Percentiles rank a stretch among this genome's conserved stretches.
Conservation (phyloP, 2,329 filamentous ascomycete genomes). For the Camillea tinctor region DNA sequence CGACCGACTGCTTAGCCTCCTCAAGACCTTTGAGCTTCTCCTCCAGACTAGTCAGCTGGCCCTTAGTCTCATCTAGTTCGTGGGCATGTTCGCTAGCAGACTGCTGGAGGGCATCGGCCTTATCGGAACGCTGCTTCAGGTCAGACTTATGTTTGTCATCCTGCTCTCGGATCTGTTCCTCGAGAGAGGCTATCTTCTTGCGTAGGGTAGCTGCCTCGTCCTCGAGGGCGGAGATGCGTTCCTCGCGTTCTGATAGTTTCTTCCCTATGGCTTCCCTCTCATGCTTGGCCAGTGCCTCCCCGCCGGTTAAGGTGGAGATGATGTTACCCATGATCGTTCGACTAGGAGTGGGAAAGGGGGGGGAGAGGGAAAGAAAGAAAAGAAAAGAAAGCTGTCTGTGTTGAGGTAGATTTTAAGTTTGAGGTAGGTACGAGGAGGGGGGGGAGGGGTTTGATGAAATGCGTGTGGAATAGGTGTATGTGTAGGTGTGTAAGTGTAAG, state of each 20-base stretch:
- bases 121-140: conserved; percentile 29
- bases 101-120: conserved; percentile 28
- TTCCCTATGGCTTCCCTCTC: conserved; percentile 35
- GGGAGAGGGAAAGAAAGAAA: no score
- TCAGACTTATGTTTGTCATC: conserved; percentile 36
- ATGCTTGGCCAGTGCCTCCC: conserved; percentile 35
- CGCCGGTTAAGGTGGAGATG: conserved; percentile 39
- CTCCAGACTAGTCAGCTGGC: conserved; percentile 23
- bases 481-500: not conserved
- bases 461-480: not conserved
- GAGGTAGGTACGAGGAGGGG: not conserved
- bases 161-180: conserved; percentile 34
- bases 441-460: not conserved
- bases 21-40: conserved; percentile 23
- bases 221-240: conserved; percentile 35
- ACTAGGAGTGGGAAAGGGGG: not conserved
- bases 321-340: conserved; percentile 39
- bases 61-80: conserved; percentile 24
- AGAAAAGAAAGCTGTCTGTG: not conserved
- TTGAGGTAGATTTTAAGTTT: not conserved
- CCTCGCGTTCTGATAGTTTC: conserved; percentile 39
- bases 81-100: conserved; percentile 13
- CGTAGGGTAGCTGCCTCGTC: conserved; percentile 39
- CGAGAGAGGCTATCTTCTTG: conserved; percentile 36
- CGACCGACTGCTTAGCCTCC: conserved; percentile 23